Evolutionary conservation across 106 monocot genomes (phyloP), one percentile per base, ranked within the genome.

Genomic region (Alisma plantagoaquatica): DNA sequence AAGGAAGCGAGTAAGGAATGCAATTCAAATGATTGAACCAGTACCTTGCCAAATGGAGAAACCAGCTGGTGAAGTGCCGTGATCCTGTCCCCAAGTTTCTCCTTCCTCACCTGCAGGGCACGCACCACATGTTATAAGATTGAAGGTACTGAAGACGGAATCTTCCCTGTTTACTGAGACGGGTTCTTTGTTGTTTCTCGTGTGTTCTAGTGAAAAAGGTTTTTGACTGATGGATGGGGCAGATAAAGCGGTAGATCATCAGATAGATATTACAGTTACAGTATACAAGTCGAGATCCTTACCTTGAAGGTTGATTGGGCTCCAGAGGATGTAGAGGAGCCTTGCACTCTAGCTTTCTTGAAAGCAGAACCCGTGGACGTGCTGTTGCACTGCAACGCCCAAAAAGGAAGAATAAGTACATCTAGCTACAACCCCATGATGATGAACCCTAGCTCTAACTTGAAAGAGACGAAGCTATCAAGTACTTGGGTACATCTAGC

Each of bases 1-100:
- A n/a, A n/a, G n/a, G n/a, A n/a, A n/a, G n/a, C n/a, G n/a, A n/a
- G n/a, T n/a, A n/a, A n/a, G n/a, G n/a, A n/a, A n/a, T n/a, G n/a
- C n/a, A n/a, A n/a, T n/a, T n/a, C n/a, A n/a, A n/a, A n/a, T n/a
- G n/a, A n/a, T n/a, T n/a, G n/a, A n/a, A n/a, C n/a, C n/a, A n/a
- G 10, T 33, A 92, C 92, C 87, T 92, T 92, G 66, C 92, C 92
- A 64, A 92, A 92, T 71, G 92, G 92, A 51, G 92, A 92, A 70
- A 87, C 92, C 32, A 92, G 50, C 46, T 92, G 92, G 55, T 92
- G 92, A 54, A 92, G 92, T 1, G 77, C 66, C 57, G 92, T 87
- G 44, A 92, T 80, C 54, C 83, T 79, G 64, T 92, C 92, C 46
- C 92, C 92, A 28, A 92, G 29, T 61, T 78, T 92, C 72, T 92